These are phyloP conservation scores for Gaeumannomyces tritici DNA, from an alignment of 2,329 filamentous ascomycete genomes.

Conservation along the genomic window DNA sequence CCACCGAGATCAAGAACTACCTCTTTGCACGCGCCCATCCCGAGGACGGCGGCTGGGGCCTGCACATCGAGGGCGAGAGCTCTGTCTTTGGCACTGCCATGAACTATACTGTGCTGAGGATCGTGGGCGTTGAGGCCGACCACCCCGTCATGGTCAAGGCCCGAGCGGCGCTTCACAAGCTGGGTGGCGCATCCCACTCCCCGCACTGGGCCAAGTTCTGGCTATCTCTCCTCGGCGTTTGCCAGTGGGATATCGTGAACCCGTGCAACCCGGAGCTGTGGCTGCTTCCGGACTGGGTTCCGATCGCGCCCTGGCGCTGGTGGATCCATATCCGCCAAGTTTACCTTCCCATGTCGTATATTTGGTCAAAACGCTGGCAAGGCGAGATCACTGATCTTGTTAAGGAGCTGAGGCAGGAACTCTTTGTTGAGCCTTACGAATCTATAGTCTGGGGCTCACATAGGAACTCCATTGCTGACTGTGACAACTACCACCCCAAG, in stretches of 20 bases:
- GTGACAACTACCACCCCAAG: slow-evolving; percentile 92
- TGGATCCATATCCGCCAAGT: slow-evolving; percentile 98
- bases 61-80: slow-evolving; percentile 90
- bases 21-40: slow-evolving; percentile 76
- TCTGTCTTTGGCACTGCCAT: slow-evolving; percentile 82
- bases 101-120: slow-evolving; percentile 74
- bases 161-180: slow-evolving; percentile 67
- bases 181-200: slow-evolving; percentile 73
- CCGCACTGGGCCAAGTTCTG: slow-evolving; percentile 99
- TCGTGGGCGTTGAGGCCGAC: slow-evolving; percentile 76
- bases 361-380: slow-evolving; percentile 77
- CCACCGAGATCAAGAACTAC: slow-evolving; percentile 87
- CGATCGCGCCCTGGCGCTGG: slow-evolving; percentile 86
- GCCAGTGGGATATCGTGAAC: slow-evolving; percentile 87
- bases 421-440: slow-evolving; percentile 71
- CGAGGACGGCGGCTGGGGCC: slow-evolving; percentile 90
- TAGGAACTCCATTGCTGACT: slow-evolving; percentile 70
- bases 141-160: slow-evolving; percentile 81
- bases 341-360: slow-evolving; percentile 83
- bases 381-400: slow-evolving; percentile 69
- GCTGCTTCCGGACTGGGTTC: slow-evolving; percentile 85
- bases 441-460: slow-evolving; percentile 68
- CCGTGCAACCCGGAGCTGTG: slow-evolving; percentile 89
- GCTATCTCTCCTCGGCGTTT: slow-evolving; percentile 75
- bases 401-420: slow-evolving; percentile 63